phyloP scores from a whole-genome alignment of 768 basidiomycete species.

The Boletellus ananas region DNA sequence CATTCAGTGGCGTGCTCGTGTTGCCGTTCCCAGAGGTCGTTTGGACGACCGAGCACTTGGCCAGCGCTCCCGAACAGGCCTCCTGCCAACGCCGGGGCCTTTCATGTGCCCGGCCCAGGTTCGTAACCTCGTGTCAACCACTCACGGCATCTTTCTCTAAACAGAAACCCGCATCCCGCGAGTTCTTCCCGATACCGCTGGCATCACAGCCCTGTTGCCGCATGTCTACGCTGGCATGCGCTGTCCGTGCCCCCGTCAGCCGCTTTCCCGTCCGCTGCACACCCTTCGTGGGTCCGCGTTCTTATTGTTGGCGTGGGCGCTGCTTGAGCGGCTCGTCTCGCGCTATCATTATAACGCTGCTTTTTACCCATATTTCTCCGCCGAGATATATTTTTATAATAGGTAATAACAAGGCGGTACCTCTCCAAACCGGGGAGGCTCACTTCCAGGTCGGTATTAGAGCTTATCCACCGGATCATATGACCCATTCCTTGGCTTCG shows the following conservation, averaged over 20 bases:
- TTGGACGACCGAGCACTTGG: not conserved
- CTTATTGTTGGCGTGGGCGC: not conserved
- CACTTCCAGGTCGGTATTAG: conserved; percentile 11
- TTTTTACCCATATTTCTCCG: conserved; percentile 6
- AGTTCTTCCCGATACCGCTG: conserved; percentile 13
- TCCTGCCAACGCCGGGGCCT: not conserved
- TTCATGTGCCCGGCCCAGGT: conserved; percentile 1
- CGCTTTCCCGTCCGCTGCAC: conserved; percentile 1
- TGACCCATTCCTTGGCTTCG: not conserved
- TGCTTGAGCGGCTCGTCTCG: not conserved
- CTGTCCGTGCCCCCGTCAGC: conserved; percentile 11
- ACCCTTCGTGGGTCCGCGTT: not conserved
- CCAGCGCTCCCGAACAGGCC: not conserved
- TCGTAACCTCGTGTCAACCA: conserved; percentile 17
- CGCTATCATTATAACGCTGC: not conserved
- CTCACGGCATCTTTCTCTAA: conserved; percentile 18
- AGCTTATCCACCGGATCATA: conserved; percentile 8
- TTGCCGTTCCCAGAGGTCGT: too few species aligned
- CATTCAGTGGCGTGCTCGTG: too few species aligned
- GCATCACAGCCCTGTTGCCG: conserved; percentile 21
- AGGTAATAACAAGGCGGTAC: conserved; percentile 18
- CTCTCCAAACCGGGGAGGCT: conserved; percentile 7
- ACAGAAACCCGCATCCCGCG: conserved; percentile 6
- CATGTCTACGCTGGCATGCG: conserved; percentile 17
- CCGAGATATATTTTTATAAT: conserved; percentile 5